Conservation (phyloP, 257 asterid genomes). For the Euphrasia confusa region DNA sequence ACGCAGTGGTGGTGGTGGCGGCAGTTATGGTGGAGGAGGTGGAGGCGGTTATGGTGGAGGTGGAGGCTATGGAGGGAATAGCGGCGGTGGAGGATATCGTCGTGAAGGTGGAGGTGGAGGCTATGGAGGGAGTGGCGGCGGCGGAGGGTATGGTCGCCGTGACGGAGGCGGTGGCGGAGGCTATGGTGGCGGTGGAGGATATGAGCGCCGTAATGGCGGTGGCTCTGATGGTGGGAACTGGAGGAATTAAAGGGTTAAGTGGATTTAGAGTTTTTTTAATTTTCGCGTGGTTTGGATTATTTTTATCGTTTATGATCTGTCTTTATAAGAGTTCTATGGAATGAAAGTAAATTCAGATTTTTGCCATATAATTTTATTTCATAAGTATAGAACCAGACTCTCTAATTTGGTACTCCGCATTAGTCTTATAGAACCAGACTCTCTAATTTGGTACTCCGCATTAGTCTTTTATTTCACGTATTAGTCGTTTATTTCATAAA, state of each 20-base stretch:
- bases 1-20: conserved; percentile 24
- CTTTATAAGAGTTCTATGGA: conserved; percentile 27
- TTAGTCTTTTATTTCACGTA: no score
- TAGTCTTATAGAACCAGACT: no score
- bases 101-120: conserved; percentile 16
- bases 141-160: not conserved
- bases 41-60: not conserved
- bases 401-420: no score
- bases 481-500: no score
- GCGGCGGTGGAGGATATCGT: conserved; percentile 13
- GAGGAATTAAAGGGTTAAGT: conserved; percentile 19
- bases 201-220: not conserved
- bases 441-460: no score
- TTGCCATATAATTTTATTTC: no score
- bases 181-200: not conserved
- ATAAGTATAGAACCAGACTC: no score
- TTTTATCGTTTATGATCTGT: conserved; percentile 14
- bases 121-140: conserved; percentile 25
- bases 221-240: conserved; percentile 12
- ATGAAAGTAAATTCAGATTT: conserved; percentile 24
- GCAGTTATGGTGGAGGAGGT: conserved; percentile 20
- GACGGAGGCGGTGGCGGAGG: not conserved
- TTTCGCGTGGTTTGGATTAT: not conserved
- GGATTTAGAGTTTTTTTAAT: not conserved
- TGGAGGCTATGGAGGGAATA: conserved; percentile 25